phyloP scores from a whole-genome alignment of 2,329 filamentous ascomycete genomes.

The Aspergillus fumigatiaffinis region DNA sequence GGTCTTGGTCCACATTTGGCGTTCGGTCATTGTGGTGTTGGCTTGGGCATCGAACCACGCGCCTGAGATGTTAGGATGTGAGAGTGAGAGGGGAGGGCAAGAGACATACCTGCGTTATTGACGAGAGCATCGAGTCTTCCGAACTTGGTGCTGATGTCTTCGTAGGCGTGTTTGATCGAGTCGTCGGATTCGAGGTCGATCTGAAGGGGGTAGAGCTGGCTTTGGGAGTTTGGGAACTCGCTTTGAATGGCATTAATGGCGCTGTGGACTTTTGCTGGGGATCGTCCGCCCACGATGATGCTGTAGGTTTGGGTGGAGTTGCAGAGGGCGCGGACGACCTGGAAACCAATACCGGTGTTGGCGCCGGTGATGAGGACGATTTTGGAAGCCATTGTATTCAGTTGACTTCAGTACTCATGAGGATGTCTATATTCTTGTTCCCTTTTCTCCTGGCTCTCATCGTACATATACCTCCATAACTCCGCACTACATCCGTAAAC shows the following conservation, averaged over 20 bases:
- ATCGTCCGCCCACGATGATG: slow-evolving; percentile 55
- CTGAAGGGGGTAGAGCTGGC: slow-evolving; percentile 45
- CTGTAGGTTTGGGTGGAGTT: slow-evolving; percentile 49
- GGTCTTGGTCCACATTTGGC: slow-evolving; percentile 44
- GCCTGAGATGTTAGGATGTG: background rate
- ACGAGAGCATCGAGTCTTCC: slow-evolving; percentile 51
- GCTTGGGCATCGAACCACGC: background rate
- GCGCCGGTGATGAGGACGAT: slow-evolving; percentile 59
- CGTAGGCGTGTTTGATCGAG: slow-evolving; percentile 48
- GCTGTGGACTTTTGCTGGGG: slow-evolving; percentile 47
- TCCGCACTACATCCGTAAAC: background rate
- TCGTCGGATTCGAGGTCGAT: slow-evolving; percentile 53
- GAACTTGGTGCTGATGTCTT: slow-evolving; percentile 40
- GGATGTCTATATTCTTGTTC: background rate
- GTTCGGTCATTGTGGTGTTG: slow-evolving; percentile 9
- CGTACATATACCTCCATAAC: background rate
- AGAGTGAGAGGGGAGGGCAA: background rate
- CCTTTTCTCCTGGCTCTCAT: too few species aligned
- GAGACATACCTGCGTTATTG: slow-evolving; percentile 53
- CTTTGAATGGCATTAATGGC: slow-evolving; percentile 43
- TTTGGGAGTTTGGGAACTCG: slow-evolving; percentile 41
- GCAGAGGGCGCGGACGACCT: slow-evolving; percentile 54
- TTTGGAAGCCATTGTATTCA: background rate
- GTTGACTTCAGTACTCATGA: background rate
- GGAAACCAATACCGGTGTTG: slow-evolving; percentile 59